A percentile compares a stretch with the other conserved stretches of the same genome.
phyloP scores from a whole-genome alignment of 1,139 yeast species.

The Zygoascus hellenicus region DNA sequence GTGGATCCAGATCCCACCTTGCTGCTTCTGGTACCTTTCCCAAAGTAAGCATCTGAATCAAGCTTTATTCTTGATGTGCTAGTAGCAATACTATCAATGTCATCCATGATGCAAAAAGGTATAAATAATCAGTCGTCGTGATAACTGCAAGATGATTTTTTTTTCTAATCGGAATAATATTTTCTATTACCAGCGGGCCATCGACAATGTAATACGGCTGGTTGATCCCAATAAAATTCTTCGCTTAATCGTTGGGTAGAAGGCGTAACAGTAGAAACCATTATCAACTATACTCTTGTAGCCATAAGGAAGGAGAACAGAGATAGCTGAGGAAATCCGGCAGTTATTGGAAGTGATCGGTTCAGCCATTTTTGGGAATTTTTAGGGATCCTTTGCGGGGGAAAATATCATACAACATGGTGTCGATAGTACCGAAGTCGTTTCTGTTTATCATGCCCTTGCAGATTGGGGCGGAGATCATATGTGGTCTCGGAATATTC shows the following conservation, averaged over 20 bases:
- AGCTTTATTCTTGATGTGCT: constrained; percentile 17
- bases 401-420: background rate
- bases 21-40: constrained; percentile 30
- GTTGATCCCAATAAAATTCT: constrained; percentile 1
- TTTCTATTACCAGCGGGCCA: background rate
- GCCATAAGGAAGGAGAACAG: no score
- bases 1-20: constrained; percentile 27
- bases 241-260: background rate
- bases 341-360: no score
- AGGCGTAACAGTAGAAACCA: background rate
- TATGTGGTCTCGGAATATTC: constrained; percentile 70
- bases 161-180: background rate
- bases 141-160: background rate
- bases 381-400: background rate
- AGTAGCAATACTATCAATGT: background rate
- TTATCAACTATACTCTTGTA: no score
- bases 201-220: constrained; percentile 1
- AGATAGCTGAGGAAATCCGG: no score
- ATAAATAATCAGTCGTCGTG: background rate
- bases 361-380: background rate
- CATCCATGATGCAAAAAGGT: background rate
- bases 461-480: constrained; percentile 80
- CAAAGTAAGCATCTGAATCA: constrained; percentile 28
- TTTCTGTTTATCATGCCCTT: constrained; percentile 66
- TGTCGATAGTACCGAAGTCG: constrained; percentile 28